These are phyloP conservation scores for Cladorrhinum sp. DNA, from an alignment of 2,329 filamentous ascomycete genomes.

Conservation along the genomic window DNA sequence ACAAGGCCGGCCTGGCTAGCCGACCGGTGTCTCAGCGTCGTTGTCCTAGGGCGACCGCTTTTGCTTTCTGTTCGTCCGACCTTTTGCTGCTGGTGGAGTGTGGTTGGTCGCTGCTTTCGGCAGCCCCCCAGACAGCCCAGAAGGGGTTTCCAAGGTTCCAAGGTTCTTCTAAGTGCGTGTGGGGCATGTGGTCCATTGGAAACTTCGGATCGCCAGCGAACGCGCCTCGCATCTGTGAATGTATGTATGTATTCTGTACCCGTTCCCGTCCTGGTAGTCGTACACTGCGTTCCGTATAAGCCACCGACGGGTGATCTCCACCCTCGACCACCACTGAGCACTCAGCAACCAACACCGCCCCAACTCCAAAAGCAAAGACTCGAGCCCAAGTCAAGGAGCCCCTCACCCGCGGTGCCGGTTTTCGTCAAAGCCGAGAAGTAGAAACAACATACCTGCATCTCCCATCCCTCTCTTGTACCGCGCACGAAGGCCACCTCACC, in stretches of 20 bases:
- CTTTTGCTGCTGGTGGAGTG: background rate
- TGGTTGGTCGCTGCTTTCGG: background rate
- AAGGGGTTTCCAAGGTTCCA: background rate
- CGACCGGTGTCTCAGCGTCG: background rate
- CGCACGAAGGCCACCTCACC: conserved; percentile 7
- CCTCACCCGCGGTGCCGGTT: conserved; percentile 12
- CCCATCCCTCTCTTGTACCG: background rate
- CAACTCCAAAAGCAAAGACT: background rate
- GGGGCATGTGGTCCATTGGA: background rate
- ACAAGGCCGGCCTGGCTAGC: background rate
- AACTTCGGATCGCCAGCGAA: conserved; percentile 4
- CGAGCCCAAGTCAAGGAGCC: conserved; percentile 6
- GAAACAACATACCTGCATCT: background rate
- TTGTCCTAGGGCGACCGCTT: background rate
- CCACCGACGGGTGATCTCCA: background rate
- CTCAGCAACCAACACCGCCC: conserved; percentile 3
- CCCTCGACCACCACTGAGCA: background rate
- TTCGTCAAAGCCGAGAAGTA: conserved; percentile 4
- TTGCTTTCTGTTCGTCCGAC: background rate
- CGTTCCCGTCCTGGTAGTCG: background rate
- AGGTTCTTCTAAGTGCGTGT: background rate
- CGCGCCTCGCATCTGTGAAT: conserved; percentile 6
- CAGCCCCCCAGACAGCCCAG: background rate
- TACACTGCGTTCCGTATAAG: background rate
- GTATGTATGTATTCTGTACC: background rate